These are phyloP conservation scores for Pseudocercospora cruenta DNA, from an alignment of 2,329 filamentous ascomycete genomes.

Conservation along the genomic window DNA sequence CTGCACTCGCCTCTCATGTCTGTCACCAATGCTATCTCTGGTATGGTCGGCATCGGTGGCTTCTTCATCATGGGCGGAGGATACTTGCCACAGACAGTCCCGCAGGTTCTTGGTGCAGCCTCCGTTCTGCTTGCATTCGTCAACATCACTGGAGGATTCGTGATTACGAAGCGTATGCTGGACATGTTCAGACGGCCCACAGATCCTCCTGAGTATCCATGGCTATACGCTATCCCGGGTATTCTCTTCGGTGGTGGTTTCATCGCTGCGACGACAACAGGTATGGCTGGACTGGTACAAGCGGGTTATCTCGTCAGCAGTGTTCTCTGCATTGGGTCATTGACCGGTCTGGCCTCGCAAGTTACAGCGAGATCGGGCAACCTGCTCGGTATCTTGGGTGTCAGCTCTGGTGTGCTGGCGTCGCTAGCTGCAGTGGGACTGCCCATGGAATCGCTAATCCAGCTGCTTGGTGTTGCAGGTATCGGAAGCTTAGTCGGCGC, in stretches of 20 bases:
- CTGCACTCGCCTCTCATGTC: conserved; percentile 90
- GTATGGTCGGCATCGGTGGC: conserved; percentile 84
- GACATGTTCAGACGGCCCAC: conserved; percentile 88
- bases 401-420: conserved; percentile 79
- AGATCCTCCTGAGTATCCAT: conserved; percentile 85
- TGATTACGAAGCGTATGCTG: conserved; percentile 90
- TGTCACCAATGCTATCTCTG: conserved; percentile 89
- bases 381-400: conserved; percentile 82
- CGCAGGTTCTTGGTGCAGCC: conserved; percentile 74
- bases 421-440: conserved; percentile 83
- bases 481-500: conserved; percentile 71
- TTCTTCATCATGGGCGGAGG: conserved; percentile 87
- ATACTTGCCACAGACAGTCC: conserved; percentile 74
- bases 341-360: conserved; percentile 81
- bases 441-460: conserved; percentile 73
- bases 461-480: conserved; percentile 77
- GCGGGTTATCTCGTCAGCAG: conserved; percentile 86
- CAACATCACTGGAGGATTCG: conserved; percentile 85
- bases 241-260: conserved; percentile 79
- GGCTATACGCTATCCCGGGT: conserved; percentile 80
- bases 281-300: conserved; percentile 81
- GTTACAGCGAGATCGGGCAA: conserved; percentile 83
- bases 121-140: conserved; percentile 86
- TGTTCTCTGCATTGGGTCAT: conserved; percentile 79
- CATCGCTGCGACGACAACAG: conserved; percentile 76